Evolutionary conservation across 176 grass and related monocot species (phyloP), one percentile per base, ranked within the genome.

Genomic region (Pontederia paniculata): DNA sequence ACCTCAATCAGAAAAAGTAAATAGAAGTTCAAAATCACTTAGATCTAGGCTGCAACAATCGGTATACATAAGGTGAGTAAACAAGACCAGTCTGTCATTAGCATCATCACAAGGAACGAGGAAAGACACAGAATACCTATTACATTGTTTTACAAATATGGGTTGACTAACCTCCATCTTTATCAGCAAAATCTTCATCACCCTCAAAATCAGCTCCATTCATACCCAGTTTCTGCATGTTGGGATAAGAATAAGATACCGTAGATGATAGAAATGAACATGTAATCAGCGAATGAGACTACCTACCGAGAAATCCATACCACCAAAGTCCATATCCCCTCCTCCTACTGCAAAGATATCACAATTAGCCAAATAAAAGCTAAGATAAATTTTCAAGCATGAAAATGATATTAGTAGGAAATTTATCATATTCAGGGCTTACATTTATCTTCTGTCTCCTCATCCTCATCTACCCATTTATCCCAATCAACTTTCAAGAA

Each of bases 401-500:
- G 18, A 44, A 18, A 12, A n/a, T 2, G 20, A 9, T 9, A 67
- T n/a, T 3, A 54, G 31, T 19, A 12, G 4, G 21, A 44, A 0
- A 68, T 21, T 18, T 21, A 21, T 20, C 9, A 18, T 17, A 22
- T 16, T 17, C 6, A 47, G 42, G 9, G 6, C 17, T 17, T 21
- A 52, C 48, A 53, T 66, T 53, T 52, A 5, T 12, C 15, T 52
- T 66, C 60, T 8, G 41, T 52, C 25, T 66, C 63, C 0, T 66
- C 63, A 52, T 66, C 52, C 25, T 69, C 52, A 57, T 69, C 66
- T 17, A 69, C 46, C 66, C 52, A 69, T 46, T 69, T 69, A 44
- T 69, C 66, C 66, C 52, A 48, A 42, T 69, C 52, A 43, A 69
- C 52, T 69, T 25, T 69, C 17, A 69, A 14, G 46, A 25, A 57